These are phyloP conservation scores for Moesziomyces antarcticus DNA, from an alignment of 1,284 basidiomycete genomes.

Conservation along the genomic window DNA sequence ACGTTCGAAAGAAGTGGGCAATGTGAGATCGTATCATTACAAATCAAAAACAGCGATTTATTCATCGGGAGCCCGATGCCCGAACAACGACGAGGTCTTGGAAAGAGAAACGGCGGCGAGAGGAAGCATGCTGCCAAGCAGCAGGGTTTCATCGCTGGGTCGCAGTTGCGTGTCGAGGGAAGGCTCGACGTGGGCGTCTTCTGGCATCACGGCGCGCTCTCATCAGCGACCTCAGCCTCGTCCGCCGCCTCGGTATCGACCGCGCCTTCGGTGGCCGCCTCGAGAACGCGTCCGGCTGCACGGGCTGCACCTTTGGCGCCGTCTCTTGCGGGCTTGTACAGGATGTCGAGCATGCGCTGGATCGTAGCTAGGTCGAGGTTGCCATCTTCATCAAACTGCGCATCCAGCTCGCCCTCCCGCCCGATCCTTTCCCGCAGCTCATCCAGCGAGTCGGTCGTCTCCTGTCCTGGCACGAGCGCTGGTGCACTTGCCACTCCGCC, in stretches of 20 bases:
- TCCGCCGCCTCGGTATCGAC: conserved; percentile 39
- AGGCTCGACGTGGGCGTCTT: too few relatives aligned
- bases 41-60: too few relatives aligned
- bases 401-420: conserved; percentile 41
- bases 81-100: too few relatives aligned
- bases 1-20: background rate
- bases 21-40: background rate
- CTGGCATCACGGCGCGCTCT: conserved; percentile 14
- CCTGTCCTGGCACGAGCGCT: conserved; percentile 41
- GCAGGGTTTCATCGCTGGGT: too few relatives aligned
- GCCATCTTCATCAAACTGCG: conserved; percentile 59
- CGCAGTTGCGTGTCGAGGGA: too few relatives aligned
- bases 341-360: conserved; percentile 58
- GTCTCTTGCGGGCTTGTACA: conserved; percentile 48
- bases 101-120: too few relatives aligned
- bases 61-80: too few relatives aligned
- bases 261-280: conserved; percentile 32
- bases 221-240: conserved; percentile 41
- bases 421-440: conserved; percentile 28
- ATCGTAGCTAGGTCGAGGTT: conserved; percentile 57
- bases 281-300: conserved; percentile 24
- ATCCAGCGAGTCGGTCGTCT: conserved; percentile 26
- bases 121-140: too few relatives aligned
- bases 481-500: conserved; percentile 28
- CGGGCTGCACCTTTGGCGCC: conserved; percentile 26